phyloP scores from a whole-genome alignment of 1,284 basidiomycete genomes.

The Cutaneotrichosporon mucoides region DNA sequence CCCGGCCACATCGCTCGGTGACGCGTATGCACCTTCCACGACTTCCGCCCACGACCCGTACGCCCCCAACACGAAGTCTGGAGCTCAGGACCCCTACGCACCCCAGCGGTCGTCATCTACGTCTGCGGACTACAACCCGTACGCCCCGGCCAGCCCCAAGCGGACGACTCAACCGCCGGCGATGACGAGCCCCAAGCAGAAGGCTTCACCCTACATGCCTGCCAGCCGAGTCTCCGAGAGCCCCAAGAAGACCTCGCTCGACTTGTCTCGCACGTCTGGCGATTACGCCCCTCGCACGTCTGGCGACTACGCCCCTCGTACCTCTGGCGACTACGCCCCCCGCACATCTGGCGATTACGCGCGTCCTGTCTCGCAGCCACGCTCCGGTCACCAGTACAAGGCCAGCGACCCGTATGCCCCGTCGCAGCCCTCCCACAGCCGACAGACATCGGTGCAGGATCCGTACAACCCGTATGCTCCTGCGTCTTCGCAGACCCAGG shows the following conservation, averaged over 20 bases:
- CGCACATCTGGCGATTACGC: background rate
- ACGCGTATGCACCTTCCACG: background rate
- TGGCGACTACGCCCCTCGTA: no score
- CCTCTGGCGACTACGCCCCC: background rate
- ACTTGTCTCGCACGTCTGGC: no score
- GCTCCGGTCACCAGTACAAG: background rate
- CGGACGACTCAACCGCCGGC: background rate
- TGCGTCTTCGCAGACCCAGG: background rate
- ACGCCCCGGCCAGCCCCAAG: background rate
- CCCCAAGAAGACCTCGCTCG: background rate
- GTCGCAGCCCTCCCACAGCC: background rate
- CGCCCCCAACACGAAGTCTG: background rate
- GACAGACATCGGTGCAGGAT: background rate
- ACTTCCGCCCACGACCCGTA: constrained; percentile 1
- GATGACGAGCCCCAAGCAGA: background rate
- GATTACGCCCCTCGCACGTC: no score
- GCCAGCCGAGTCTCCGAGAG: background rate
- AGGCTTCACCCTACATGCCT: background rate
- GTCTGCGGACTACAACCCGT: background rate
- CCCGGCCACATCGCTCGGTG: no score
- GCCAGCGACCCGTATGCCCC: background rate
- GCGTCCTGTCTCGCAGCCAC: background rate
- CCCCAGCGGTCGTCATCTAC: background rate
- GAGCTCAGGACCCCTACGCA: constrained; percentile 4
- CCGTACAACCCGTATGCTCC: constrained; percentile 13